phyloP scores from a whole-genome alignment of 1,284 basidiomycete species.

The Boletellus deceptivus region DNA sequence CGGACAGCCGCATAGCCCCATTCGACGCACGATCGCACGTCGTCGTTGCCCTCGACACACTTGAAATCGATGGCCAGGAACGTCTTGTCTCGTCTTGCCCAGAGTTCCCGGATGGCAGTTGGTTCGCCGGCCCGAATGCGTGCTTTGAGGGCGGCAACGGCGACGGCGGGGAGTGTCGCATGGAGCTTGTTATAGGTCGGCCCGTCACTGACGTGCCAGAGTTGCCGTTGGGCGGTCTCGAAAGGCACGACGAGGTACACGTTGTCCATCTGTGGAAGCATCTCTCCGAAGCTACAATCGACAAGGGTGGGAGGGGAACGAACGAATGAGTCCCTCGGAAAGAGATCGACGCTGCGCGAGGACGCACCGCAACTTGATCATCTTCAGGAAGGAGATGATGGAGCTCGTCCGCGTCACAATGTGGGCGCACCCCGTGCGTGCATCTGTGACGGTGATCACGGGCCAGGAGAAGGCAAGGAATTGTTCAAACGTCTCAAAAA shows the following conservation, averaged over 20 bases:
- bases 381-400: slow-evolving; percentile 70
- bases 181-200: slow-evolving; percentile 71
- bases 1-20: slow-evolving; percentile 80
- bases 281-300: slow-evolving; percentile 60
- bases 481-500: slow-evolving; percentile 78
- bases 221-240: slow-evolving; percentile 63
- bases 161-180: slow-evolving; percentile 68
- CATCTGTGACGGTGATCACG: slow-evolving; percentile 75
- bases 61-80: slow-evolving; percentile 78
- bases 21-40: slow-evolving; percentile 57
- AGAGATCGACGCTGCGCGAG: neutral
- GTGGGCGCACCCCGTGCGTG: slow-evolving; percentile 69
- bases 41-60: slow-evolving; percentile 72
- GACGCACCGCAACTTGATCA: slow-evolving; percentile 70
- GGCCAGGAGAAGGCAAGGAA: slow-evolving; percentile 88
- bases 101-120: slow-evolving; percentile 63
- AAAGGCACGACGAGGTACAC: slow-evolving; percentile 63
- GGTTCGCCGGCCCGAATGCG: slow-evolving; percentile 71
- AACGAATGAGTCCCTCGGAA: neutral
- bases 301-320: neutral
- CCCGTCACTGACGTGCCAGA: slow-evolving; percentile 71
- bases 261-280: slow-evolving; percentile 65
- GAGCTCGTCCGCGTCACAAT: slow-evolving; percentile 74
- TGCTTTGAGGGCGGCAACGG: slow-evolving; percentile 64
- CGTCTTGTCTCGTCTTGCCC: slow-evolving; percentile 67